Conservation (phyloP, 2,329 filamentous ascomycete species). For the Didymella glomerata region DNA sequence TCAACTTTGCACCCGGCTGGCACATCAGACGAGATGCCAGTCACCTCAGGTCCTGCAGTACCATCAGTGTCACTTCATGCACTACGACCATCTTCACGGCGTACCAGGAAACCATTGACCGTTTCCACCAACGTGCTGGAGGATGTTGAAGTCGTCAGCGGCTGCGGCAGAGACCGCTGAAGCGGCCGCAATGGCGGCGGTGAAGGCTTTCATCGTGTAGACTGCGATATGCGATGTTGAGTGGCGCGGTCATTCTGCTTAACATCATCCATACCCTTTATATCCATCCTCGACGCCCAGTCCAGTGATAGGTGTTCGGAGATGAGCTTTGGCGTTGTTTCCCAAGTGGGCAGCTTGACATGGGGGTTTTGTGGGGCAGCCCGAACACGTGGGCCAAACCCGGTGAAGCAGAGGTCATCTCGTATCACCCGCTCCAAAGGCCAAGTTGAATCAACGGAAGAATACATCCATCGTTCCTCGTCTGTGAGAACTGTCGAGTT, state of each 20-base stretch:
- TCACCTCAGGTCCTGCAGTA: conserved; percentile 63
- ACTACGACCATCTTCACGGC: background rate
- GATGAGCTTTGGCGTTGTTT: conserved; percentile 35
- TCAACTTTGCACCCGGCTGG: conserved; percentile 67
- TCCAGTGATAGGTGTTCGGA: conserved; percentile 25
- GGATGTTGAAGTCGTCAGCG: conserved; percentile 42
- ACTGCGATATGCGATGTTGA: background rate
- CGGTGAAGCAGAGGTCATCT: conserved; percentile 20
- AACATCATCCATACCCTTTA: conserved; percentile 1
- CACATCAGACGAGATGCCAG: conserved; percentile 62
- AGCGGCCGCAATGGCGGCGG: conserved; percentile 28
- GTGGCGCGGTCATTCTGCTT: background rate
- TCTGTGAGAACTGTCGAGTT: background rate
- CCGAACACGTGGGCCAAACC: conserved; percentile 29
- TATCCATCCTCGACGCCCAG: conserved; percentile 6
- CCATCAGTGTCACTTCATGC: background rate
- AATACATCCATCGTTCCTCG: conserved; percentile 9
- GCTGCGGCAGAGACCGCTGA: conserved; percentile 22
- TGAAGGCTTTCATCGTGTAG: conserved; percentile 29
- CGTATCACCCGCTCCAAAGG: conserved; percentile 5
- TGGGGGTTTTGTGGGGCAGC: conserved; percentile 19
- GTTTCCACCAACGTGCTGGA: conserved; percentile 52
- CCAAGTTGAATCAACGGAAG: conserved; percentile 1
- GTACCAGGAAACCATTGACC: conserved; percentile 51
- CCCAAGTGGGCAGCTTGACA: conserved; percentile 31